Conservation (phyloP, 2,329 filamentous ascomycete species). For the Nemania sp. region DNA sequence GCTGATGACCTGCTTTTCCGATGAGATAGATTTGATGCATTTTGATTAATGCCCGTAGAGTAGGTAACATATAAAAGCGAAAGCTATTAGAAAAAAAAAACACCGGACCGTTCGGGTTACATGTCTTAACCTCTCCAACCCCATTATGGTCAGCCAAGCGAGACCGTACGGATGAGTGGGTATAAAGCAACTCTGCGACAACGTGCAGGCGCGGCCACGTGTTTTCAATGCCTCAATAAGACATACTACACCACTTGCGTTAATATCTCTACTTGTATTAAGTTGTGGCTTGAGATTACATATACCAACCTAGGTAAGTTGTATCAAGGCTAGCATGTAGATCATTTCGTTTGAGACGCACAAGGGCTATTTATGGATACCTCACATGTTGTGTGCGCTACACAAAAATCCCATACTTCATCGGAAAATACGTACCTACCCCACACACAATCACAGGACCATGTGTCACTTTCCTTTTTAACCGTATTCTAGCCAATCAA, state of each 20-base stretch:
- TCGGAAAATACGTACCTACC: slow-evolving; percentile 10
- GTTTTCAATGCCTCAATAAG: slow-evolving; percentile 6
- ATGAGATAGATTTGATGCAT: background rate
- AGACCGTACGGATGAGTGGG: slow-evolving; percentile 3
- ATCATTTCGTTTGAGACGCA: background rate
- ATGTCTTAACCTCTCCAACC: too few species aligned
- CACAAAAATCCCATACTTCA: too few species aligned
- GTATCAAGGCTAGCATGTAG: too few species aligned
- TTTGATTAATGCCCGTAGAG: background rate
- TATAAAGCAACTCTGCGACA: slow-evolving; percentile 19
- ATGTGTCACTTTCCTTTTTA: background rate
- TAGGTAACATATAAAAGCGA: background rate
- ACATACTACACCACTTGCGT: too few species aligned
- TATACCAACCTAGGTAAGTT: too few species aligned
- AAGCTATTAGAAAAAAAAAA: background rate
- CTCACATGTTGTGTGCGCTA: background rate
- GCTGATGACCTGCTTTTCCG: slow-evolving; percentile 27
- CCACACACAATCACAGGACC: slow-evolving; percentile 4
- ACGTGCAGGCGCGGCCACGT: slow-evolving; percentile 22
- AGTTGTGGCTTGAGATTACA: too few species aligned
- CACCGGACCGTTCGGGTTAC: too few species aligned
- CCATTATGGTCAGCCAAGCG: slow-evolving; percentile 8
- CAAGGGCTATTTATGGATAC: slow-evolving; percentile 19
- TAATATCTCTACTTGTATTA: too few species aligned
- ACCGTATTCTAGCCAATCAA: slow-evolving; percentile 22